phyloP scores from a whole-genome alignment of 305 asterid genomes.

The Plantago lanceolata region DNA sequence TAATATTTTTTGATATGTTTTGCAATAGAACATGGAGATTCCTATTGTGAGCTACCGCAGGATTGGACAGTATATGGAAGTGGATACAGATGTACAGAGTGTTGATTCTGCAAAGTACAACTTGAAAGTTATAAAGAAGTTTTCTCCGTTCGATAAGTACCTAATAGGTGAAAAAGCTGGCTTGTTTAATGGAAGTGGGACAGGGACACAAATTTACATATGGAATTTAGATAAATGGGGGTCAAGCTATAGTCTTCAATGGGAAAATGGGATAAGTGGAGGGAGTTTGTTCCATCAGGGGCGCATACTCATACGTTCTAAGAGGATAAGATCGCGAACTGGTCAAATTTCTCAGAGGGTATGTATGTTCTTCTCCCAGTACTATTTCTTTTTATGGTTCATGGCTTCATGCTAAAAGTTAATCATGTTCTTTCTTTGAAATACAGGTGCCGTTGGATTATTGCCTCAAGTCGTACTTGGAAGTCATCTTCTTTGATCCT shows the following conservation, averaged over 20 bases:
- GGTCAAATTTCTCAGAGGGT: slow-evolving; percentile 3
- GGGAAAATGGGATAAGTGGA: not conserved
- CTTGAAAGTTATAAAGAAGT: slow-evolving; percentile 5
- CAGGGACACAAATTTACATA: slow-evolving; percentile 1
- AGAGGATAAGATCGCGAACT: slow-evolving; percentile 1
- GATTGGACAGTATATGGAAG: slow-evolving; percentile 2
- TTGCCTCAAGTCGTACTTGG: not conserved
- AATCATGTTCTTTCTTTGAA: not conserved
- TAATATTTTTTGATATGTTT: not conserved
- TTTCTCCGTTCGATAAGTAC: slow-evolving; percentile 5
- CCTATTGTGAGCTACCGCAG: slow-evolving; percentile 10
- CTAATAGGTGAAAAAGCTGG: slow-evolving; percentile 2
- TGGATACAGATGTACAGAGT: slow-evolving; percentile 1
- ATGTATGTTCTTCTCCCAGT: not conserved
- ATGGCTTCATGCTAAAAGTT: not conserved
- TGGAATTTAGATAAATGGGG: slow-evolving; percentile 10
- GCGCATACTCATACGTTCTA: not conserved
- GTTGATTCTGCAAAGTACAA: slow-evolving; percentile 1
- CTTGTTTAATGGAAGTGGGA: slow-evolving; percentile 3
- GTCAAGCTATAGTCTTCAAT: not conserved
- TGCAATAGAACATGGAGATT: slow-evolving; percentile 3
- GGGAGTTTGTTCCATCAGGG: slow-evolving; percentile 3
- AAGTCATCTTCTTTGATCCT: slow-evolving; percentile 6
- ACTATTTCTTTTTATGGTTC: not conserved
- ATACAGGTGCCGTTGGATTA: slow-evolving; percentile 1